These are phyloP conservation scores for Oryza glumipatula DNA, from an alignment of 176 grass and related monocot genomes.

Conservation along the genomic window DNA sequence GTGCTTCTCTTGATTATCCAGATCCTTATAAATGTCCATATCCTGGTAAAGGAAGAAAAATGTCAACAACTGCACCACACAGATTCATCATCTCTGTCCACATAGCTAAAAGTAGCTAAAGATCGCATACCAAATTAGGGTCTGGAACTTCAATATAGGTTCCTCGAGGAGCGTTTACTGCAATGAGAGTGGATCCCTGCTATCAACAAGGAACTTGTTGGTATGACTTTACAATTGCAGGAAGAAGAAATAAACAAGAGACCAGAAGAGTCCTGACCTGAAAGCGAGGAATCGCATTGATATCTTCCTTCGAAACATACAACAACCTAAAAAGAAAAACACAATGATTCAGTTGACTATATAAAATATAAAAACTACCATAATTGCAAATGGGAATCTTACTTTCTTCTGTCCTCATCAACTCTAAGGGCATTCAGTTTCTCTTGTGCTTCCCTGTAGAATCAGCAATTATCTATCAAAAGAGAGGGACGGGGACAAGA, in stretches of 20 bases:
- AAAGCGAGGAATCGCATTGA: slow-evolving; percentile 63
- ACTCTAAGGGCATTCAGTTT: slow-evolving; percentile 62
- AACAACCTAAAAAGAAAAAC: slow-evolving; percentile 58
- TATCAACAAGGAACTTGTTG: slow-evolving; percentile 39
- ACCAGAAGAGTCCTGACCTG: slow-evolving; percentile 53
- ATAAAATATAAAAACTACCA: slow-evolving; percentile 28
- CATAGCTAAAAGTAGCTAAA: slow-evolving; percentile 15
- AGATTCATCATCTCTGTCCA: background rate
- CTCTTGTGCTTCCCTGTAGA: slow-evolving; percentile 72
- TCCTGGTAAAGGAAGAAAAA: slow-evolving; percentile 51
- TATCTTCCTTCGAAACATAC: slow-evolving; percentile 78
- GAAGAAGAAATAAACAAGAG: slow-evolving; percentile 35
- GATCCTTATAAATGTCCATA: slow-evolving; percentile 45
- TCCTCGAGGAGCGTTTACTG: slow-evolving; percentile 89
- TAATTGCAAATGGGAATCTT: slow-evolving; percentile 19
- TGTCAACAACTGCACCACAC: slow-evolving; percentile 24
- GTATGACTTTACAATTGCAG: slow-evolving; percentile 27
- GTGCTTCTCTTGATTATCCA: slow-evolving; percentile 60
- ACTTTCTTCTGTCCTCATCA: slow-evolving; percentile 72
- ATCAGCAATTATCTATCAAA: slow-evolving; percentile 42
- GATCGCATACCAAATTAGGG: slow-evolving; percentile 63
- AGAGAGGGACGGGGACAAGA: background rate
- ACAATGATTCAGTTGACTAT: slow-evolving; percentile 24
- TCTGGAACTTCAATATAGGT: slow-evolving; percentile 88
- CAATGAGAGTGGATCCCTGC: slow-evolving; percentile 73